These are phyloP conservation scores for Penicillium lividum DNA, from an alignment of 495 filamentous ascomycete species.

Conservation along the genomic window DNA sequence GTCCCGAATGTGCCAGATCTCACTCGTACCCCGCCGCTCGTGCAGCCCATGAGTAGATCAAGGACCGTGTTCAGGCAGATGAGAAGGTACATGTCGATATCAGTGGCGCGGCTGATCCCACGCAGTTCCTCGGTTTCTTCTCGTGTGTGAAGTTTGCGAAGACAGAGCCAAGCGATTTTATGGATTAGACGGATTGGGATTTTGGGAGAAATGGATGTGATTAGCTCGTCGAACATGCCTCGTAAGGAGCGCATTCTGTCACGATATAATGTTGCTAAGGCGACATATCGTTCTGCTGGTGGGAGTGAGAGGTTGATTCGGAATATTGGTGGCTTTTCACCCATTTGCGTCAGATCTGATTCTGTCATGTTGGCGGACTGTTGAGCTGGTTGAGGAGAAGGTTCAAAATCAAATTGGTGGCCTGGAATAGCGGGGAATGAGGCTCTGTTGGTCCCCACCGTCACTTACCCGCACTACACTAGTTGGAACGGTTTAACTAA, in stretches of 20 bases:
- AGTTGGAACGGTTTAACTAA: background rate
- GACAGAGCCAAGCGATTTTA: conserved; percentile 39
- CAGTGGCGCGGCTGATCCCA: conserved; percentile 55
- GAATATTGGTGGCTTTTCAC: conserved; percentile 39
- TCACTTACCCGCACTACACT: background rate
- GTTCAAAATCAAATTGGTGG: background rate
- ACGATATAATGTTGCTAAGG: conserved; percentile 47
- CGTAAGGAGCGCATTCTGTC: conserved; percentile 41
- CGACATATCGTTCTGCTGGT: conserved; percentile 55
- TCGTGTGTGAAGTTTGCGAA: conserved; percentile 49
- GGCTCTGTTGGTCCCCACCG: conserved; percentile 3
- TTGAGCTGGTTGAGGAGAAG: no score
- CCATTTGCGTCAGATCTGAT: background rate
- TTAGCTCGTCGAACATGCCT: conserved; percentile 50
- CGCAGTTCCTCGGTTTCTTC: conserved; percentile 64
- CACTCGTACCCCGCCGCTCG: conserved; percentile 53
- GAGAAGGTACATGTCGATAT: conserved; percentile 58
- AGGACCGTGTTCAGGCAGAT: conserved; percentile 63
- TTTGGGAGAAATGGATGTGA: conserved; percentile 26
- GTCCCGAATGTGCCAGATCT: conserved; percentile 19
- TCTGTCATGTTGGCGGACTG: background rate
- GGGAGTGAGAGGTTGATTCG: conserved; percentile 61
- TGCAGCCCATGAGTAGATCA: conserved; percentile 67
- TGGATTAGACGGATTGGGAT: conserved; percentile 32
- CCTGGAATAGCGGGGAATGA: conserved; percentile 2